Evolutionary conservation across 140 eudicot genomes (phyloP).

Genomic region (Ambrosia hybrid): DNA sequence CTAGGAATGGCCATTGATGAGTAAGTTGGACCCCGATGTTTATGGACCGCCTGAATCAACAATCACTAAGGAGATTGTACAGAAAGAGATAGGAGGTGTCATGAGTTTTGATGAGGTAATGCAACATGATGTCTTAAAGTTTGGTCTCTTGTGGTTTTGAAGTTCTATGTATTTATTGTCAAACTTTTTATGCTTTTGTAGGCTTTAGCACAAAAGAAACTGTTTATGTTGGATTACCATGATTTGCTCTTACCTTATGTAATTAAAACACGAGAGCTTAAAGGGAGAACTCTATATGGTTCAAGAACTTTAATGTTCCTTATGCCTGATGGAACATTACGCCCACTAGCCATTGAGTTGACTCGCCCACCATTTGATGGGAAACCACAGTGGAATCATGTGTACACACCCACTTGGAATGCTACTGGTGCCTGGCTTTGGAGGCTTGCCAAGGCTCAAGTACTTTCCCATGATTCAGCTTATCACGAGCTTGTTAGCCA

Average conservation of each 20-base stretch:
- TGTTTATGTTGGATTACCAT: constrained; percentile 63
- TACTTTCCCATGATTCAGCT: constrained; percentile 51
- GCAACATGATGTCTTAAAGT: neutral
- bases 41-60: constrained; percentile 69
- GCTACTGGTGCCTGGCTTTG: constrained; percentile 52
- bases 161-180: neutral
- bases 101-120: constrained; percentile 54
- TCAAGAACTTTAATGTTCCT: constrained; percentile 51
- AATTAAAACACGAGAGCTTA: constrained; percentile 43
- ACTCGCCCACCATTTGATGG: constrained; percentile 41
- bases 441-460: constrained; percentile 75
- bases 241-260: constrained; percentile 57
- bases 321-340: constrained; percentile 34
- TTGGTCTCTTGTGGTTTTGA: neutral
- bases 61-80: constrained; percentile 57
- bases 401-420: constrained; percentile 43
- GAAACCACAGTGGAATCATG: constrained; percentile 57
- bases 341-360: constrained; percentile 55
- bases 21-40: constrained; percentile 47
- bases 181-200: neutral
- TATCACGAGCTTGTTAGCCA: constrained; percentile 52
- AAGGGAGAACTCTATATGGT: constrained; percentile 41
- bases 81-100: constrained; percentile 52
- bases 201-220: constrained; percentile 48
- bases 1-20: constrained; percentile 77